These are phyloP conservation scores for Nemania sp. DNA, from an alignment of 2,329 filamentous ascomycete species.

Conservation along the genomic window DNA sequence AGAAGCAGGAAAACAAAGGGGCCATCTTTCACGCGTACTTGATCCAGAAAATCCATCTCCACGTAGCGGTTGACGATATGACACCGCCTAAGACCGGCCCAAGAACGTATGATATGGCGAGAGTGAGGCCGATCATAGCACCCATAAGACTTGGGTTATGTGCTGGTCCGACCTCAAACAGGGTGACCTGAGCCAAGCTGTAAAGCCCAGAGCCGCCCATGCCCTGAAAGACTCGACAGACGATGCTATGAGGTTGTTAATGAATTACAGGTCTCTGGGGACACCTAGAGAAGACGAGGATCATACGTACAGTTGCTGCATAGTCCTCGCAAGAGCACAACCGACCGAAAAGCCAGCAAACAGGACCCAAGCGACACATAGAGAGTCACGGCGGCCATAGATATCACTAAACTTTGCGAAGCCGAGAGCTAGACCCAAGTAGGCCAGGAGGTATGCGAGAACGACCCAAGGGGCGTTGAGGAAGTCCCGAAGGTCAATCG, in stretches of 20 bases:
- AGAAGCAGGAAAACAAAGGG: not conserved
- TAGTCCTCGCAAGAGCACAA: constrained; percentile 54
- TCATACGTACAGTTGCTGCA: constrained; percentile 54
- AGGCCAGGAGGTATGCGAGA: constrained; percentile 60
- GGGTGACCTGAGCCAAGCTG: constrained; percentile 60
- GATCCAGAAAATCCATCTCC: constrained; percentile 66
- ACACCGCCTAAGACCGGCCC: constrained; percentile 62
- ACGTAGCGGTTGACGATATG: constrained; percentile 57
- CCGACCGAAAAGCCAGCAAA: constrained; percentile 61
- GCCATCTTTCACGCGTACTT: constrained; percentile 52
- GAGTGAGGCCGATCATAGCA: constrained; percentile 58
- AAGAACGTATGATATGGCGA: constrained; percentile 61
- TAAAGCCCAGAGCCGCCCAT: constrained; percentile 66
- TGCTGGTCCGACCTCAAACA: constrained; percentile 60
- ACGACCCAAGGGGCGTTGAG: constrained; percentile 60
- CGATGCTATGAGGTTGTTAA: constrained; percentile 49
- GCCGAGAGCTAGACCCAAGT: constrained; percentile 62
- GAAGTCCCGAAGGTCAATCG: constrained; percentile 56
- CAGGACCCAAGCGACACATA: constrained; percentile 56
- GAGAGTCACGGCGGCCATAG: constrained; percentile 57
- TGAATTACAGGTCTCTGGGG: not conserved
- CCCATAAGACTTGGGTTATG: constrained; percentile 59
- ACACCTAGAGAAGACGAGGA: not conserved
- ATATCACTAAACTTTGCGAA: constrained; percentile 65
- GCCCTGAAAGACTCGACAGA: constrained; percentile 63